Evolutionary conservation across 148 eudicot species (phyloP), one percentile per base, ranked within the genome.

Genomic region (Rhododendron vialii): DNA sequence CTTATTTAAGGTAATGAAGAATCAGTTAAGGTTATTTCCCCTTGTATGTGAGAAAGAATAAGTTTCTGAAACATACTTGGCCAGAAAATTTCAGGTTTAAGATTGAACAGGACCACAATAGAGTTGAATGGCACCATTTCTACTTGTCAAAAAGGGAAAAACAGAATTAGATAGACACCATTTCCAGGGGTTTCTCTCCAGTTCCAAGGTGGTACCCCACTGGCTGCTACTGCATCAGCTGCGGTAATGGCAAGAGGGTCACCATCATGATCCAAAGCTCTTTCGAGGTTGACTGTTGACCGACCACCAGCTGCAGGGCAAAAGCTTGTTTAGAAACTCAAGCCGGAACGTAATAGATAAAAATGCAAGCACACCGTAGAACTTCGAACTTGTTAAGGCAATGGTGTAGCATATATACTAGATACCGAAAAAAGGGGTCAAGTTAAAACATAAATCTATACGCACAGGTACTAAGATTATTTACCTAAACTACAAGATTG

Each of bases 161-260:
- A 48, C 4, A 22, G 55, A 47, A 55, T 30, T 36, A 38, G 17
- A 77, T n/a, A 88, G 86, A 84, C 61, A 94, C 97, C 97, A 89
- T 90, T 90, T 75, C 90, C 93, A 41, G 95, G 91, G 81, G 91
- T 86, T 74, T 92, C 97, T 76, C 92, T 92, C 97, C 97, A 94
- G 85, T 90, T 93, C 86, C 95, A 91, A 65, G 95, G 92, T 47
- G 96, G 93, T 50, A 90, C 88, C 67, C 93, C 95, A 84, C 82
- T 89, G 9, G 88, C 94, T 71, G 85, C 88, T 45, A 92, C 96
- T 81, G 91, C 83, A 84, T 93, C 97, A 63, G 93, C 93, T 83
- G 93, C 84, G 15, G 97, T 88, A 82, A 94, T 90, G 65, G 93
- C 93, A 87, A 94, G 97, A 91, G 97, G 91, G 86, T 94, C 94